A percentile compares a stretch with the other conserved stretches of the same genome.
Evolutionary conservation across 179 eudicot species (phyloP).

Genomic region (Amaranthus tricolor): DNA sequence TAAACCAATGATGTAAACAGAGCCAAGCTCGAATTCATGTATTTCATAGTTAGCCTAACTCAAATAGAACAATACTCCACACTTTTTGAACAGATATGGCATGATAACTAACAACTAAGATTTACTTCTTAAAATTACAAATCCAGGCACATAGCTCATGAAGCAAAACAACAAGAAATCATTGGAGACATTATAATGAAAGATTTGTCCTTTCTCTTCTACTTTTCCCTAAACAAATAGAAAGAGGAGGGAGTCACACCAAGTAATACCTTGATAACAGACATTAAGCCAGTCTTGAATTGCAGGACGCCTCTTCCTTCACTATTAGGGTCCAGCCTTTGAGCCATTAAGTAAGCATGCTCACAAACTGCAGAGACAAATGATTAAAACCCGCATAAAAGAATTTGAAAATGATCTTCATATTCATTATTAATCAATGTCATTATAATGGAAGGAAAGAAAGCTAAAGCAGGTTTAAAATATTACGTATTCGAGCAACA

Average conservation of each 20-base stretch:
- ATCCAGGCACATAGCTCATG: neutral
- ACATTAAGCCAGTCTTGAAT: constrained; percentile 98
- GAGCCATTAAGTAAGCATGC: constrained; percentile 93
- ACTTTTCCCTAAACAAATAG: neutral
- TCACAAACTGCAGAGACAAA: constrained; percentile 69
- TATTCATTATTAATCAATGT: neutral
- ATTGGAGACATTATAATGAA: neutral
- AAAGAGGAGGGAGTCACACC: neutral
- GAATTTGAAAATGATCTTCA: neutral
- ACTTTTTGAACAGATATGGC: neutral
- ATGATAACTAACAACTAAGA: too few relatives aligned
- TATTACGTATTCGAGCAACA: constrained; percentile 83
- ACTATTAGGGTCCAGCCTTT: constrained; percentile 94
- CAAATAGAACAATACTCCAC: neutral
- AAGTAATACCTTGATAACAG: constrained; percentile 85
- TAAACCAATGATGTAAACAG: too few relatives aligned
- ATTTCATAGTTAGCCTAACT: too few relatives aligned
- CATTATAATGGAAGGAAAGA: neutral
- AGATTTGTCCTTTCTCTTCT: neutral
- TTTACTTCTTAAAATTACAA: neutral
- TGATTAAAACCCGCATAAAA: neutral
- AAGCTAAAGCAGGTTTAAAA: neutral
- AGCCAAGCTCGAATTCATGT: too few relatives aligned
- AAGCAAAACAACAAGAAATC: neutral
- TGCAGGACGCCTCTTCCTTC: constrained; percentile 99